Conservation (phyloP, 108 stramenopile species). For the Pelagomonas calceolata region DNA sequence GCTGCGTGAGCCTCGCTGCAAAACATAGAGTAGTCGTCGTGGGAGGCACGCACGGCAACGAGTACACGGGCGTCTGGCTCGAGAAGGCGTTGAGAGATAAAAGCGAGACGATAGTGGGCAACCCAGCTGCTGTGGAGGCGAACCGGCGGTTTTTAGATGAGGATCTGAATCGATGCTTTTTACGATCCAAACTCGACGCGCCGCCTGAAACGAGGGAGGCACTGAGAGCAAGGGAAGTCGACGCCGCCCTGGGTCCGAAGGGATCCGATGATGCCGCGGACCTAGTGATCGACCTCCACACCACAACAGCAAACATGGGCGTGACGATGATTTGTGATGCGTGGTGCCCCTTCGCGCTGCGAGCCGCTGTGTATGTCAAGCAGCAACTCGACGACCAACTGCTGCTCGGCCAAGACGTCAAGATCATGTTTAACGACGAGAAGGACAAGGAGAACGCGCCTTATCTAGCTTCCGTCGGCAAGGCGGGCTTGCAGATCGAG, state of each 20-base stretch:
- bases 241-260: conserved; percentile 62
- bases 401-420: conserved; percentile 16
- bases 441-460: too few species aligned
- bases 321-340: conserved; percentile 53
- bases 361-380: background rate
- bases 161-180: conserved; percentile 71
- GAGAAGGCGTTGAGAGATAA: conserved; percentile 43
- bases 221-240: conserved; percentile 52
- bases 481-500: conserved; percentile 63
- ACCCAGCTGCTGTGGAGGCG: conserved; percentile 53
- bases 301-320: conserved; percentile 71
- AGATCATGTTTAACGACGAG: conserved; percentile 7
- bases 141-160: conserved; percentile 62
- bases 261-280: conserved; percentile 23
- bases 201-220: conserved; percentile 31
- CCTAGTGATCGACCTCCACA: conserved; percentile 65
- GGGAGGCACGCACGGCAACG: conserved; percentile 80
- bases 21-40: conserved; percentile 61
- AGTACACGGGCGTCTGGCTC: conserved; percentile 68
- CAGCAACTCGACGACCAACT: too few species aligned
- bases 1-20: too few species aligned
- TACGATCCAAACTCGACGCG: conserved; percentile 19
- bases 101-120: conserved; percentile 49
- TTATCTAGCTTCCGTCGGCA: conserved; percentile 45
- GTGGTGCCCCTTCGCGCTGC: background rate